Conservation (phyloP, 257 asterid genomes). For the Nicotiana undulata region DNA sequence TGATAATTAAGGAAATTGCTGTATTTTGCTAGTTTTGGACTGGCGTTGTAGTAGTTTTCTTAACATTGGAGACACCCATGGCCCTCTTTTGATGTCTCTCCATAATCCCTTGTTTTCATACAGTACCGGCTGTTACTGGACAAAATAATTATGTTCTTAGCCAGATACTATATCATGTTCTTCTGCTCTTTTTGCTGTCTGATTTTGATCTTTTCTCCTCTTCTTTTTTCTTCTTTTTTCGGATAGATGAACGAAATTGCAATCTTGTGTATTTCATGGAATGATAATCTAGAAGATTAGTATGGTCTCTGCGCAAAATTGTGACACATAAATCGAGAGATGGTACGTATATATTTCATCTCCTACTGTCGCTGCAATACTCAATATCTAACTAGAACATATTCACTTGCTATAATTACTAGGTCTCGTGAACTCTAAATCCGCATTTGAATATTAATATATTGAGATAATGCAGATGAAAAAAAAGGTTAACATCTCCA, state of each 20-base stretch:
- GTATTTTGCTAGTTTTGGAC: background rate
- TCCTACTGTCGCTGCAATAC: background rate
- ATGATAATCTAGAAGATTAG: background rate
- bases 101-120: background rate
- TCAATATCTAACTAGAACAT: too few relatives aligned
- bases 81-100: background rate
- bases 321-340: background rate
- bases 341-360: background rate
- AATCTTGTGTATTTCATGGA: background rate
- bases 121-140: background rate
- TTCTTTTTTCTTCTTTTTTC: background rate
- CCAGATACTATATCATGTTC: slow-evolving; percentile 5
- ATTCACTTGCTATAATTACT: too few relatives aligned
- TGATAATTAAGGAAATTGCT: background rate
- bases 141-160: background rate
- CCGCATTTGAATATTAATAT: too few relatives aligned
- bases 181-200: background rate
- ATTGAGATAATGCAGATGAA: background rate
- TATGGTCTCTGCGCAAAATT: background rate
- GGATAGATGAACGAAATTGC: background rate
- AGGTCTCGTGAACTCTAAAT: too few relatives aligned
- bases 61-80: background rate
- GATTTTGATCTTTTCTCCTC: background rate
- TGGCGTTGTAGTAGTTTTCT: background rate
- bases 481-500: background rate